A percentile compares a stretch with the other conserved stretches of the same genome.
phyloP scores from a whole-genome alignment of 768 basidiomycete species.

The Phlebiopsis flavidoalba region DNA sequence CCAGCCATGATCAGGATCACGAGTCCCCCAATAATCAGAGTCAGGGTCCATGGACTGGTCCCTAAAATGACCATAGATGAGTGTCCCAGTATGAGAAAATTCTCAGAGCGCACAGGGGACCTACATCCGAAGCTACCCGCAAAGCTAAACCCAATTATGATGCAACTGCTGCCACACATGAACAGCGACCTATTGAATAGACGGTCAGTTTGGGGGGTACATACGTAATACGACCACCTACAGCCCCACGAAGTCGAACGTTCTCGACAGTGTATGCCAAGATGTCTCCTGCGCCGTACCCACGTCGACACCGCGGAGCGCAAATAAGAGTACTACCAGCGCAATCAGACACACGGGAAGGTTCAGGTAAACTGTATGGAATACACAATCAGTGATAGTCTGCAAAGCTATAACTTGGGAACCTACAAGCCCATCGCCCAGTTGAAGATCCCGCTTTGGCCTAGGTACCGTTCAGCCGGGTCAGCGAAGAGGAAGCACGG shows the following conservation, averaged over 20 bases:
- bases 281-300: constrained; percentile 42
- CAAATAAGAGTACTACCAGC: constrained; percentile 47
- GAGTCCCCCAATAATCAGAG: constrained; percentile 53
- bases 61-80: constrained; percentile 35
- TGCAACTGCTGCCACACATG: constrained; percentile 66
- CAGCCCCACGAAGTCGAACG: constrained; percentile 78
- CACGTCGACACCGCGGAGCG: constrained; percentile 55
- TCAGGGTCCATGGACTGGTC: constrained; percentile 55
- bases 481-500: background rate
- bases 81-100: constrained; percentile 6
- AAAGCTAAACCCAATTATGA: constrained; percentile 79
- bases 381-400: background rate
- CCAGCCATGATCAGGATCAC: constrained; percentile 52
- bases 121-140: constrained; percentile 65
- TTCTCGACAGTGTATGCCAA: constrained; percentile 47
- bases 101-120: constrained; percentile 20
- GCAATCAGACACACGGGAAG: constrained; percentile 67
- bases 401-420: background rate
- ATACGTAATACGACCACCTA: constrained; percentile 34
- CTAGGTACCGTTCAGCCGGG: constrained; percentile 5
- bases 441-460: constrained; percentile 30
- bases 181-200: constrained; percentile 52
- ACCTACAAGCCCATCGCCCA: constrained; percentile 90
- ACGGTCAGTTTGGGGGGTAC: constrained; percentile 13
- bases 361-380: constrained; percentile 69